Conservation (phyloP, 371 early-diverging fungal genomes). For the Mortierella sp. region DNA sequence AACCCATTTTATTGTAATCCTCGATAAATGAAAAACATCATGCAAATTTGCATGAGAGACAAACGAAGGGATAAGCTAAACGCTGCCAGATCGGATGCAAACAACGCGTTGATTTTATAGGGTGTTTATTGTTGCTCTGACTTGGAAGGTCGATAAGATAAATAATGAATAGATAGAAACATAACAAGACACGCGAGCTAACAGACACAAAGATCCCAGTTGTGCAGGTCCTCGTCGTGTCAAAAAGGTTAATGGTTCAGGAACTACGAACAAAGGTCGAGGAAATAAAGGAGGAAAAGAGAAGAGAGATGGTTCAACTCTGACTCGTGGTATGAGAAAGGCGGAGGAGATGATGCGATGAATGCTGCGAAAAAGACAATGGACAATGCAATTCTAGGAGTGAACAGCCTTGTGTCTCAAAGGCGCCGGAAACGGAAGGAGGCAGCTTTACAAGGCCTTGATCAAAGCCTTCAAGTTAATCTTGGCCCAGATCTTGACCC, state of each 20-base stretch:
- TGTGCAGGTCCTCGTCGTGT: neutral
- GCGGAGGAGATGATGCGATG: neutral
- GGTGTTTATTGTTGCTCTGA: neutral
- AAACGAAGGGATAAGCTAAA: too few species aligned
- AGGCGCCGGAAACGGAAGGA: neutral
- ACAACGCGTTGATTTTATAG: neutral
- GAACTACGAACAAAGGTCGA: neutral
- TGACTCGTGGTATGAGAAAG: slow-evolving; percentile 1
- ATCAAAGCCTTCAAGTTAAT: neutral
- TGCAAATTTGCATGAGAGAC: too few species aligned
- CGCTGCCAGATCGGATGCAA: too few species aligned
- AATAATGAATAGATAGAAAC: neutral
- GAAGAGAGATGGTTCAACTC: slow-evolving; percentile 3
- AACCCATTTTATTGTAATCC: too few species aligned
- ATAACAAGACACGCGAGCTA: neutral
- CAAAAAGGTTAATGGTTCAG: neutral
- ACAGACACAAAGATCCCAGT: neutral
- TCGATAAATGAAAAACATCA: too few species aligned
- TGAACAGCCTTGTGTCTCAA: neutral
- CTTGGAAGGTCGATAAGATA: neutral
- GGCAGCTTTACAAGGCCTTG: slow-evolving; percentile 9
- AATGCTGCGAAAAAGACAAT: neutral
- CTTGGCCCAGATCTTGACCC: slow-evolving; percentile 14
- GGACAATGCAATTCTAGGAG: slow-evolving; percentile 2
- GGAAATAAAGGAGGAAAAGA: neutral